Conservation (phyloP, 1,284 basidiomycete species). For the Apiotrichum gamsii region DNA sequence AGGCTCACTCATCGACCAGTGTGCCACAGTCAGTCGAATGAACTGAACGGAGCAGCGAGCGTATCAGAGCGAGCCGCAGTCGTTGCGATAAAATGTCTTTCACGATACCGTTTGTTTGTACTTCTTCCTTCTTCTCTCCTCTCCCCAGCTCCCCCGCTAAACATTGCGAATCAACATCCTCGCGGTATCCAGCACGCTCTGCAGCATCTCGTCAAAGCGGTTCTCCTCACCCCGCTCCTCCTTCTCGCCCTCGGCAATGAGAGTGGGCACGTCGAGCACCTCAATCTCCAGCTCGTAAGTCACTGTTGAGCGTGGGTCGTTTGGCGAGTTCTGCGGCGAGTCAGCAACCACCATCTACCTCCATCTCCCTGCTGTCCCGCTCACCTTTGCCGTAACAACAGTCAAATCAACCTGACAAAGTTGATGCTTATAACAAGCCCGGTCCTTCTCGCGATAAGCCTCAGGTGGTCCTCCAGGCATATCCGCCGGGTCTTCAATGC, state of each 20-base stretch:
- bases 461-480: constrained; percentile 48
- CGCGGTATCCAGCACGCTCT: constrained; percentile 51
- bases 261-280: constrained; percentile 48
- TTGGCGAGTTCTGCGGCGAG: constrained; percentile 48
- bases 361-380: constrained; percentile 55
- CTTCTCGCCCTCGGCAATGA: constrained; percentile 50
- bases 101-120: too few relatives aligned
- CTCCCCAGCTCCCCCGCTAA: too few relatives aligned
- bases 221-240: constrained; percentile 43
- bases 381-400: constrained; percentile 60
- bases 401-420: constrained; percentile 89
- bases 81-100: too few relatives aligned
- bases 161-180: constrained; percentile 50
- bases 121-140: background rate
- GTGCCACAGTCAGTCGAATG: too few relatives aligned
- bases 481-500: constrained; percentile 58
- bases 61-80: too few relatives aligned
- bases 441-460: constrained; percentile 71
- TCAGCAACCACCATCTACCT: constrained; percentile 54
- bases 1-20: too few relatives aligned
- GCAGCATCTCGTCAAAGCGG: constrained; percentile 49
- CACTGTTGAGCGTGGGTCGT: constrained; percentile 22
- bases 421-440: constrained; percentile 87
- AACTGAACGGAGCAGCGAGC: too few relatives aligned
- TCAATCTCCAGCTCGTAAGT: constrained; percentile 57